Evolutionary conservation across 140 eudicot genomes (phyloP).

Genomic region (Flaveria floridana): DNA sequence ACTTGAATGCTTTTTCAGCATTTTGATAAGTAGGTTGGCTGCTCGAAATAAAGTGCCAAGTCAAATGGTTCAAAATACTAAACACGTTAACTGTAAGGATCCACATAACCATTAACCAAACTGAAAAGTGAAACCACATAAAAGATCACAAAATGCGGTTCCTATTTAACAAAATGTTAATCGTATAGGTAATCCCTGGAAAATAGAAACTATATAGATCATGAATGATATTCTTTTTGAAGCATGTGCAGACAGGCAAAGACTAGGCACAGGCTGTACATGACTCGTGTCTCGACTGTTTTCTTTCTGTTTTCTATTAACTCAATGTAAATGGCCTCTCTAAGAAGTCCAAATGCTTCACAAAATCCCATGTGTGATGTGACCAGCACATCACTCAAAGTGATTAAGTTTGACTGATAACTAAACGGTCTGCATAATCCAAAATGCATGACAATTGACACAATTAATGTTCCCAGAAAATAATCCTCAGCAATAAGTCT

Average conservation of each 20-base stretch:
- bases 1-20: neutral
- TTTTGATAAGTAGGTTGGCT: neutral
- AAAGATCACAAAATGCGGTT: constrained; percentile 8
- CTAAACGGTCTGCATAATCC: neutral
- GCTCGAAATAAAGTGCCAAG: constrained; percentile 7
- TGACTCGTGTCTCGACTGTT: no score
- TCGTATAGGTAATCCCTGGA: neutral
- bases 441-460: neutral
- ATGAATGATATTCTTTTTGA: neutral
- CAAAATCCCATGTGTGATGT: no score
- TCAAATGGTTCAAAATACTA: constrained; percentile 15
- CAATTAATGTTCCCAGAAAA: neutral
- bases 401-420: no score
- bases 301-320: no score
- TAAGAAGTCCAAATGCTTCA: no score
- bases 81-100: constrained; percentile 3
- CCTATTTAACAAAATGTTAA: constrained; percentile 8
- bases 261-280: no score
- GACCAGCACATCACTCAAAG: no score
- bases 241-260: no score
- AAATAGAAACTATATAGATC: constrained; percentile 9
- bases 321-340: no score
- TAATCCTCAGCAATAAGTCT: neutral
- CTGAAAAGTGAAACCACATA: neutral
- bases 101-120: neutral